Evolutionary conservation across 2,329 filamentous ascomycete species (phyloP).

Genomic region (Leptodontidium sp.): DNA sequence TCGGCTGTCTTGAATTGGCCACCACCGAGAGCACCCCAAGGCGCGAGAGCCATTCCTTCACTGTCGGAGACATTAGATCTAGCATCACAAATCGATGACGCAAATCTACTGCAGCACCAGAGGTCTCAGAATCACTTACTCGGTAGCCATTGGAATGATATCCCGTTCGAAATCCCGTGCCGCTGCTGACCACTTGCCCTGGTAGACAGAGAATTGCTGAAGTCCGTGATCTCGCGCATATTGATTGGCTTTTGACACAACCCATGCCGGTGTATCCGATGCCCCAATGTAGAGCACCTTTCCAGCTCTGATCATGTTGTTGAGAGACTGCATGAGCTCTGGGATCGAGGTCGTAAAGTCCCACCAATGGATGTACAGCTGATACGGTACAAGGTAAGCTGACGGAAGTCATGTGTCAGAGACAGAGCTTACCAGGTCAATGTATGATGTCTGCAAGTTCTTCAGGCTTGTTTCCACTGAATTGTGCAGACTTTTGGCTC

Average conservation of each 20-base stretch:
- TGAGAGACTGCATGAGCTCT: constrained; percentile 72
- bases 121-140: constrained; percentile 30
- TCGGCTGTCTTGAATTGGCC: constrained; percentile 56
- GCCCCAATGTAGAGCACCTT: constrained; percentile 73
- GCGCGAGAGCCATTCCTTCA: constrained; percentile 62
- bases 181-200: constrained; percentile 68
- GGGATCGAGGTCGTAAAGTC: constrained; percentile 68
- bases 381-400: constrained; percentile 19
- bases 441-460: constrained; percentile 23
- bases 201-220: constrained; percentile 72
- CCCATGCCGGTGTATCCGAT: constrained; percentile 73
- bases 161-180: constrained; percentile 68
- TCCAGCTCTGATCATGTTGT: constrained; percentile 62
- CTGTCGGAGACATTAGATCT: neutral
- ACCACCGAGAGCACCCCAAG: constrained; percentile 59
- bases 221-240: constrained; percentile 70
- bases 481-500: constrained; percentile 24
- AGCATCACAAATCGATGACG: neutral
- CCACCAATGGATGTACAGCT: constrained; percentile 28
- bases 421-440: constrained; percentile 20
- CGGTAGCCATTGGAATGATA: constrained; percentile 65
- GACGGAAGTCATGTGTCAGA: neutral
- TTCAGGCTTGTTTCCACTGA: constrained; percentile 25
- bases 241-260: constrained; percentile 69
- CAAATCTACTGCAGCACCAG: no score